Evolutionary conservation across 495 filamentous ascomycete genomes (phyloP).

Genomic region (Penicillium lagena): DNA sequence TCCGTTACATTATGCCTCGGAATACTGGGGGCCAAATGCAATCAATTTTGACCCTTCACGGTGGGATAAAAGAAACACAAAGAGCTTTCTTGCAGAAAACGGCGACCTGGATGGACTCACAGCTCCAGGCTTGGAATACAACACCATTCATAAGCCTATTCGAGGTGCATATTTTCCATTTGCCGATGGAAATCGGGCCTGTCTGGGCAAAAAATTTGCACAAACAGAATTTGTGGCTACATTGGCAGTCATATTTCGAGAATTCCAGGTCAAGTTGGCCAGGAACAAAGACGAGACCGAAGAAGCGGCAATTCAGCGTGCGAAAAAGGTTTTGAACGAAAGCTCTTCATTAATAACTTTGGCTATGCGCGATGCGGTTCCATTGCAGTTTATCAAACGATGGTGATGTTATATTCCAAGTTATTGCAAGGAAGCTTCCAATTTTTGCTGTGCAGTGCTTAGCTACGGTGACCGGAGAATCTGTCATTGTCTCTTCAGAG

Average conservation of each 20-base stretch:
- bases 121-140: constrained; percentile 11
- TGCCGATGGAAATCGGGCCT: constrained; percentile 64
- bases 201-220: constrained; percentile 66
- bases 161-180: constrained; percentile 68
- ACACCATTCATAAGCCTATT: constrained; percentile 48
- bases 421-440: too few species aligned
- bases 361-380: not conserved
- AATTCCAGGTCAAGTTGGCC: constrained; percentile 60
- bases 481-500: too few species aligned
- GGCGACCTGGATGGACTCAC: constrained; percentile 3
- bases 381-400: not conserved
- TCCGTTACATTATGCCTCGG: constrained; percentile 34
- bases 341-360: not conserved
- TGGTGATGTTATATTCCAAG: too few species aligned
- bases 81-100: constrained; percentile 15
- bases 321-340: not conserved
- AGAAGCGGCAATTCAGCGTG: not conserved
- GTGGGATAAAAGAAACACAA: constrained; percentile 16
- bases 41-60: constrained; percentile 21
- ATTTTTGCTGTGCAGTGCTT: too few species aligned
- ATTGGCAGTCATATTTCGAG: constrained; percentile 56
- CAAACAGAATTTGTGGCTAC: constrained; percentile 69
- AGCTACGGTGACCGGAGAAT: too few species aligned
- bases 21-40: constrained; percentile 37
- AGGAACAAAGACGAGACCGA: constrained; percentile 46